These are phyloP conservation scores for Anthoceros angustus DNA, from an alignment of 225 moss, liverwort and hornwort species.

Conservation along the genomic window DNA sequence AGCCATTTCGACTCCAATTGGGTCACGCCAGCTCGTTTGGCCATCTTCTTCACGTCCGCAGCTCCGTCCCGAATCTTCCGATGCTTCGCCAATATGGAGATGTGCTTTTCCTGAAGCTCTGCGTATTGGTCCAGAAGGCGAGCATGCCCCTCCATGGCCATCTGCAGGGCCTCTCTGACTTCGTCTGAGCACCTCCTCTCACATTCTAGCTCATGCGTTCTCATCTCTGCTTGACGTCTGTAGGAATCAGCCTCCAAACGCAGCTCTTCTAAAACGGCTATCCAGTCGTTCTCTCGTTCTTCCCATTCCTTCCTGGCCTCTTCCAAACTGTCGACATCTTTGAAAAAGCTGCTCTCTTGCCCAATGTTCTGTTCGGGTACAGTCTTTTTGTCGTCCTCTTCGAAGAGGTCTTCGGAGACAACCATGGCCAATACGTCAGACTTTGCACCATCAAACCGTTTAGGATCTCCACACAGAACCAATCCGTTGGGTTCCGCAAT, in stretches of 20 bases:
- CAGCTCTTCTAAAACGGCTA: constrained; percentile 45
- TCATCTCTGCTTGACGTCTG: constrained; percentile 40
- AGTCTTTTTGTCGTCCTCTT: not conserved
- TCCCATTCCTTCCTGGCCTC: constrained; percentile 48
- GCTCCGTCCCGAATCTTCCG: constrained; percentile 58
- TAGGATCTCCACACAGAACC: not conserved
- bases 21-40: constrained; percentile 44
- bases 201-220: constrained; percentile 56
- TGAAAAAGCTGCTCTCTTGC: not conserved
- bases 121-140: constrained; percentile 76
- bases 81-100: constrained; percentile 38
- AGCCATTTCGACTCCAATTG: constrained; percentile 61
- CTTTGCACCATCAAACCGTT: not conserved
- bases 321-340: constrained; percentile 13
- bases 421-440: not conserved
- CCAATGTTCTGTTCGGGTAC: not conserved
- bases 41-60: constrained; percentile 39
- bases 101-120: constrained; percentile 82
- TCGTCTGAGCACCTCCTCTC: constrained; percentile 54
- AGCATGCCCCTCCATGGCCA: constrained; percentile 87
- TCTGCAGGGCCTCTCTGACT: constrained; percentile 51
- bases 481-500: not conserved
- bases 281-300: constrained; percentile 60
- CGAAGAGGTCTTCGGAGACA: not conserved
- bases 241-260: constrained; percentile 49